Evolutionary conservation across 2,329 filamentous ascomycete species (phyloP).

Genomic region (Fusarium proliferatum): DNA sequence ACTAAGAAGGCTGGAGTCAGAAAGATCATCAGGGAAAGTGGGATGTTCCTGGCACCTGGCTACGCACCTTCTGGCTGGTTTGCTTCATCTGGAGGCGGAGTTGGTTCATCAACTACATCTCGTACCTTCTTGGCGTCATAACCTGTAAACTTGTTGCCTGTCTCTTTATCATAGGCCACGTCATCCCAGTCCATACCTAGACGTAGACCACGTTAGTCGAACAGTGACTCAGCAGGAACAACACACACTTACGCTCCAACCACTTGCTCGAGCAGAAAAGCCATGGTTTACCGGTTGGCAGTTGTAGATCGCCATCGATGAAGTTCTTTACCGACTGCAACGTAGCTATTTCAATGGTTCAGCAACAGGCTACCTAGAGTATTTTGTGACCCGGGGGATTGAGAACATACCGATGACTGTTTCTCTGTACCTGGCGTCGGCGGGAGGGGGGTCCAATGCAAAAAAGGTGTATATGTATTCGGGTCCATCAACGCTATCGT

Average conservation of each 20-base stretch:
- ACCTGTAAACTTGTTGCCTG: background rate
- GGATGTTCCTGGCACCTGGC: background rate
- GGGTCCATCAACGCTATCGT: background rate
- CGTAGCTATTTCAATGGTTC: background rate
- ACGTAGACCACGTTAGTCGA: background rate
- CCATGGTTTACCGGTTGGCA: background rate
- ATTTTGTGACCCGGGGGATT: background rate
- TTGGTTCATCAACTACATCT: background rate
- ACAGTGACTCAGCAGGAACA: background rate
- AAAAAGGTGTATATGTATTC: background rate
- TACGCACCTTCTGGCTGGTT: background rate
- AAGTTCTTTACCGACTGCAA: rapidly evolving
- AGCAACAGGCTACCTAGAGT: background rate
- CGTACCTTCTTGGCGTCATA: background rate
- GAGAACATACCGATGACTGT: background rate
- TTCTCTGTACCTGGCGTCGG: rapidly evolving
- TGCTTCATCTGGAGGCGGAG: background rate
- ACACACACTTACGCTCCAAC: background rate
- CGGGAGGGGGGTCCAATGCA: background rate
- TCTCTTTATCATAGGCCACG: background rate
- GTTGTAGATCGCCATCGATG: background rate
- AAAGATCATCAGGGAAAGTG: rapidly evolving
- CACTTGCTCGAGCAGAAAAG: background rate
- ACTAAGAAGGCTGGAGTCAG: background rate
- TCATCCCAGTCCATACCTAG: background rate